Conservation (phyloP, 805 yeast species). For the Saccharomycopsis fodiens region DNA sequence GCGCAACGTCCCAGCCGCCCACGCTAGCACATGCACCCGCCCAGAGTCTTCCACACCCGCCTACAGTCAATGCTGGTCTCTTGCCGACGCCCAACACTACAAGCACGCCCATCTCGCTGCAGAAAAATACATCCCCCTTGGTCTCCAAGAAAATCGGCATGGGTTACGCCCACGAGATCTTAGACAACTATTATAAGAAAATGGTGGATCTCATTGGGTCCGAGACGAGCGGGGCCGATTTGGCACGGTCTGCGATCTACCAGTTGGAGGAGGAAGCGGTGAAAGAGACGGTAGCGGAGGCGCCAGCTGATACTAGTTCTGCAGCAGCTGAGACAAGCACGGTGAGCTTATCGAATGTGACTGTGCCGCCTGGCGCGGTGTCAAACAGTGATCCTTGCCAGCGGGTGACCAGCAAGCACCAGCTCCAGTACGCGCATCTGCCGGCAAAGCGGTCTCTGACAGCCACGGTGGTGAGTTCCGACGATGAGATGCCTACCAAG, state of each 20-base stretch:
- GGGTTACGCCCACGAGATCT: slow-evolving; percentile 33
- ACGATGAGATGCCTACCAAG: not conserved
- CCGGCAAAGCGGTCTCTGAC: slow-evolving; percentile 32
- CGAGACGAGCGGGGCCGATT: slow-evolving; percentile 8
- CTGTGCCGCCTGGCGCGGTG: not conserved
- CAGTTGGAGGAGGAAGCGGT: not conserved
- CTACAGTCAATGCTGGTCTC: too few relatives aligned
- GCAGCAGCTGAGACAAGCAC: not conserved
- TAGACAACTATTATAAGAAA: slow-evolving; percentile 41
- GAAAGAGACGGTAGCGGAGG: not conserved
- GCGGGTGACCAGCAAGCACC: not conserved
- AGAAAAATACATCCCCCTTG: not conserved
- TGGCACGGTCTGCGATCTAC: too few relatives aligned
- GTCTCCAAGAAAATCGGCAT: slow-evolving; percentile 19
- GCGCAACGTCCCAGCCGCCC: not conserved
- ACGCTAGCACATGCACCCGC: too few relatives aligned
- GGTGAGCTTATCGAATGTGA: not conserved
- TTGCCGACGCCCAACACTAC: too few relatives aligned
- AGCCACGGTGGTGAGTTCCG: slow-evolving; percentile 31
- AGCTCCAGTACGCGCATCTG: slow-evolving; percentile 4
- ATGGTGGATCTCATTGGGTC: slow-evolving; percentile 45
- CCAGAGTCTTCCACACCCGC: too few relatives aligned
- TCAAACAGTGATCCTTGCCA: not conserved
- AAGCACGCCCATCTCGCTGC: not conserved
- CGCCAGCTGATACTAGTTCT: too few relatives aligned